Evolutionary conservation across 1,139 yeast species (phyloP).

Genomic region (Oligophagozyma castellii): DNA sequence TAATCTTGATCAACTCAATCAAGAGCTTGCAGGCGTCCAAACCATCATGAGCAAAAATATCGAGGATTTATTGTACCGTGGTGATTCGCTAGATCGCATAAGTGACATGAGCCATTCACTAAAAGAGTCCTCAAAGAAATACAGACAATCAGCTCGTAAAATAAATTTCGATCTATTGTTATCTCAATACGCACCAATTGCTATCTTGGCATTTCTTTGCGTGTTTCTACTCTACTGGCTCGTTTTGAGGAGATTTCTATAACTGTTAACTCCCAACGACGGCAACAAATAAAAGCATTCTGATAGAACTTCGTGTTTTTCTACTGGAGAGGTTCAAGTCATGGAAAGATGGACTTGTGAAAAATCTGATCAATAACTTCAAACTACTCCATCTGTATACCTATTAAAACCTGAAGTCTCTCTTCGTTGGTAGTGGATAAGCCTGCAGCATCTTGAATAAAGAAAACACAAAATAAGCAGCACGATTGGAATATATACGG

Average conservation of each 20-base stretch:
- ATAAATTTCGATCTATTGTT: slow-evolving; percentile 83
- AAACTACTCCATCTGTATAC: too few relatives aligned
- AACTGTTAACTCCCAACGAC: too few relatives aligned
- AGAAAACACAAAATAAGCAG: too few relatives aligned
- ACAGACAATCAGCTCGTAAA: slow-evolving; percentile 78
- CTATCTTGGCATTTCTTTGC: slow-evolving; percentile 54
- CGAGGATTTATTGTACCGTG: slow-evolving; percentile 86
- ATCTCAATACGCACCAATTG: slow-evolving; percentile 80
- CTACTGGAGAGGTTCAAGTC: too few relatives aligned
- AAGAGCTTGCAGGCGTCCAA: slow-evolving; percentile 85
- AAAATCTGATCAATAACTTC: too few relatives aligned
- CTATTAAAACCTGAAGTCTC: too few relatives aligned
- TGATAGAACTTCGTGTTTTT: too few relatives aligned
- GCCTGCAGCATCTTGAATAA: too few relatives aligned
- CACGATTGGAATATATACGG: too few relatives aligned
- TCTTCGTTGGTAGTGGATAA: too few relatives aligned
- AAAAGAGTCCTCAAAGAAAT: slow-evolving; percentile 74
- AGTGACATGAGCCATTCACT: slow-evolving; percentile 74
- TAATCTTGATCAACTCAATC: slow-evolving; percentile 72
- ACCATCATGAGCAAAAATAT: slow-evolving; percentile 92
- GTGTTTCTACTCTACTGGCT: slow-evolving; percentile 78
- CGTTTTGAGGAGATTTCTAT: slow-evolving; percentile 40
- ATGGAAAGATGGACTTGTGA: too few relatives aligned
- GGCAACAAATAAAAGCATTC: too few relatives aligned
- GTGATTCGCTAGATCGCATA: slow-evolving; percentile 88